Percentiles rank a stretch among this genome's conserved stretches.
phyloP scores from a whole-genome alignment of 2,329 filamentous ascomycete genomes.

The Tolypocladium nubicola region DNA sequence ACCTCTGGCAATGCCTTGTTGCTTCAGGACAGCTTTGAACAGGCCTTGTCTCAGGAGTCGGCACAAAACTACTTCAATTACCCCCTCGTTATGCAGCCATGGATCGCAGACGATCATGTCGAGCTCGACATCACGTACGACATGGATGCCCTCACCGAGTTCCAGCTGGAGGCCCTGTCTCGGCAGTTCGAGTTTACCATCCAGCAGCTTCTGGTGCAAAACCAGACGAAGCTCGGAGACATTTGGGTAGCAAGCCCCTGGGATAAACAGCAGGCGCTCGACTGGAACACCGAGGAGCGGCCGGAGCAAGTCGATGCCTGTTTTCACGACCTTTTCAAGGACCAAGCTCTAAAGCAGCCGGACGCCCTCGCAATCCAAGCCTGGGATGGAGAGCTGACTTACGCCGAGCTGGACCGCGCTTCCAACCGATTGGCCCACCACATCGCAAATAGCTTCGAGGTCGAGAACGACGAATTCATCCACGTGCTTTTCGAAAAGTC shows the following conservation, averaged over 20 bases:
- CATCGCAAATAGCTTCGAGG: constrained; percentile 6
- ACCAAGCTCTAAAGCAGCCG: not conserved
- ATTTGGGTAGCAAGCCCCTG: no score
- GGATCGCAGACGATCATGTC: not conserved
- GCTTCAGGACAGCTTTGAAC: no score
- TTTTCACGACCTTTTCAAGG: not conserved
- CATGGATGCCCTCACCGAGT: not conserved
- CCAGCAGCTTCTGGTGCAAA: no score
- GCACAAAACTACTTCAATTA: constrained; percentile 3
- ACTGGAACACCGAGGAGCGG: no score
- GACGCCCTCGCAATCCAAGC: constrained; percentile 24
- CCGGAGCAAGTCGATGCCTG: not conserved
- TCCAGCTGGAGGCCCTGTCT: no score
- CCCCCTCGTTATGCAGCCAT: constrained; percentile 1
- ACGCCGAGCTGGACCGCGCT: constrained; percentile 17
- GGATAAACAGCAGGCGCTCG: no score
- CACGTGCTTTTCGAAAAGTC: not conserved
- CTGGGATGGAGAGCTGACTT: constrained; percentile 30
- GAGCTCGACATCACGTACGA: constrained; percentile 2
- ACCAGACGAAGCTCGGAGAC: no score
- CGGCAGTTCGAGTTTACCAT: no score
- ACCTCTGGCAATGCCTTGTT: no score
- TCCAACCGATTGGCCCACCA: constrained; percentile 3
- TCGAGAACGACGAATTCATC: not conserved
- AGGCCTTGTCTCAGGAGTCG: no score